Percentiles rank a stretch among this genome's conserved stretches.
Conservation (phyloP, 352 stramenopile species). For the Hyphochytrium catenoides region DNA sequence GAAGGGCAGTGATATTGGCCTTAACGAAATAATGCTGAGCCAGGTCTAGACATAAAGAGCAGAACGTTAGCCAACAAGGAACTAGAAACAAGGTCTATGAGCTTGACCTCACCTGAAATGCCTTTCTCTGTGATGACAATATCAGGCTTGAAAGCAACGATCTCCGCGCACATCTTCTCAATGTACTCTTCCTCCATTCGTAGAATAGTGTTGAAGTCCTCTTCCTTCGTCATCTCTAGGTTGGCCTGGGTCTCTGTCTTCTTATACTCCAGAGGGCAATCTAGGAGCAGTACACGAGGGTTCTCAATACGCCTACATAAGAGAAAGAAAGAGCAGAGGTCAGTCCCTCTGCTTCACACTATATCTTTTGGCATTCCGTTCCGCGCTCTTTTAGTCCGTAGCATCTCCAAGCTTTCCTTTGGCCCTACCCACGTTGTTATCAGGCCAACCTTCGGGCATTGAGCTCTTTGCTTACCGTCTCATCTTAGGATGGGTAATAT, state of each 20-base stretch:
- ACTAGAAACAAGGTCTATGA: too few species aligned
- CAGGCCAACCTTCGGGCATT: too few species aligned
- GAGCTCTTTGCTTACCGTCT: too few species aligned
- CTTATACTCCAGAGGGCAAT: constrained; percentile 99
- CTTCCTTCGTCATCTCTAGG: constrained; percentile 94
- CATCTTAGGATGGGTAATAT: constrained; percentile 99
- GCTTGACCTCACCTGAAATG: too few species aligned
- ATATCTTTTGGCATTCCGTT: too few species aligned
- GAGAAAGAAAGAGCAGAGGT: too few species aligned
- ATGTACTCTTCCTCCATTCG: constrained; percentile 99
- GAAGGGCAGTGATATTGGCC: constrained; percentile 95
- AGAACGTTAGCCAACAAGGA: too few species aligned
- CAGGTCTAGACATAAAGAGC: too few species aligned
- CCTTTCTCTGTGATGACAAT: constrained; percentile 99
- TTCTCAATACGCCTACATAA: constrained; percentile 95
- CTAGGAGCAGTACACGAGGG: constrained; percentile 90
- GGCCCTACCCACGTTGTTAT: too few species aligned
- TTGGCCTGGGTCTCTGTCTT: constrained; percentile 94
- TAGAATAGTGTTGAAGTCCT: constrained; percentile 95
- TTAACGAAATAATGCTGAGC: constrained; percentile 99
- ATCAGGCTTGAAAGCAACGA: constrained; percentile 96
- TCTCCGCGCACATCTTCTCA: constrained; percentile 94
- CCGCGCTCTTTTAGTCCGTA: too few species aligned
- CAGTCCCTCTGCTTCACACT: too few species aligned
- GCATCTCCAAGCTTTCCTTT: too few species aligned